Evolutionary conservation across 305 asterid species (phyloP).

Genomic region (Fraxinus angustifolia): DNA sequence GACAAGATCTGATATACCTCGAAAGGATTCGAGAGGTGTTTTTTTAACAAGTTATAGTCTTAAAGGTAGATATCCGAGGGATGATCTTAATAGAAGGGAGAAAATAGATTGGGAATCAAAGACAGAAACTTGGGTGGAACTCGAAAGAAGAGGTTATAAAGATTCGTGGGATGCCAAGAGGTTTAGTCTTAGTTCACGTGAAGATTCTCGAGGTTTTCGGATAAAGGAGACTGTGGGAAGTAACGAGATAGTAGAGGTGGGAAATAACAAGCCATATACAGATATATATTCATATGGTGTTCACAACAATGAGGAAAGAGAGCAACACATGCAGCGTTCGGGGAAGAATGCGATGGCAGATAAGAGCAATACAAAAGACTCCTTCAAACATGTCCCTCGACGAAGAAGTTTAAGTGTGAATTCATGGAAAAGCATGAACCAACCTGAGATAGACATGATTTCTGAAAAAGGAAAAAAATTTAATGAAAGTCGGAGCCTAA

Average conservation of each 20-base stretch:
- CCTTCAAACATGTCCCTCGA: conserved; percentile 23
- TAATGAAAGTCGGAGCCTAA: conserved; percentile 30
- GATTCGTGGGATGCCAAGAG: conserved; percentile 31
- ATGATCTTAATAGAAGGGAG: conserved; percentile 24
- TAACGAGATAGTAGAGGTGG: conserved; percentile 54
- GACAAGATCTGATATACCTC: conserved; percentile 55
- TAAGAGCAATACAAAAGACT: conserved; percentile 24
- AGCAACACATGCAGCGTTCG: neutral
- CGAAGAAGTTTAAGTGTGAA: conserved; percentile 13
- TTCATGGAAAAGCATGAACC: conserved; percentile 20
- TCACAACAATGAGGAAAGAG: conserved; percentile 21
- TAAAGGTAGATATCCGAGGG: conserved; percentile 34
- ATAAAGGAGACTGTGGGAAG: conserved; percentile 27
- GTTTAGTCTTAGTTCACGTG: conserved; percentile 27
- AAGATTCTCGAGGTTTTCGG: conserved; percentile 27
- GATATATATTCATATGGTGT: conserved; percentile 40
- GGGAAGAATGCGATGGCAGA: conserved; percentile 21
- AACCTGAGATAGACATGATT: conserved; percentile 22
- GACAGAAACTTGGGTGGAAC: conserved; percentile 16
- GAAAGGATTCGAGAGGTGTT: conserved; percentile 32
- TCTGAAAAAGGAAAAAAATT: conserved; percentile 18
- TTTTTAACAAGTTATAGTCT: conserved; percentile 40
- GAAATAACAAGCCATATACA: conserved; percentile 24
- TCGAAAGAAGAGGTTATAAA: conserved; percentile 29
- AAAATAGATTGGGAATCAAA: conserved; percentile 20